Conservation (phyloP, 2,329 filamentous ascomycete genomes). For the Phialophora macrospora region DNA sequence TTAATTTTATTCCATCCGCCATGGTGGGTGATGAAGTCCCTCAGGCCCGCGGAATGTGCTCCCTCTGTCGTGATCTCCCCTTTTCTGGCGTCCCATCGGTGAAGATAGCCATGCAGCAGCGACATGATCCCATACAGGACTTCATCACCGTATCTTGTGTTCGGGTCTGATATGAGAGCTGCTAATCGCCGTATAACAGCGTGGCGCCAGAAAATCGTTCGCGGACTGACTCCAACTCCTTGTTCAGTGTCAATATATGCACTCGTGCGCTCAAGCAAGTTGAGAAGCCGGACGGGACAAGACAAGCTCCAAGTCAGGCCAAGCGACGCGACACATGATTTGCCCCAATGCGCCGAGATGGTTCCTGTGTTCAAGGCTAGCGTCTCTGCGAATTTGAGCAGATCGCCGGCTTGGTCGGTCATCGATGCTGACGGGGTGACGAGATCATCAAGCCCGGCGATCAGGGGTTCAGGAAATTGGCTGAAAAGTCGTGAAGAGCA, state of each 20-base stretch:
- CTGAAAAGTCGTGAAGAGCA: not conserved
- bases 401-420: slow-evolving; percentile 1
- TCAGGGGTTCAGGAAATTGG: not conserved
- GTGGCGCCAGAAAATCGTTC: slow-evolving; percentile 16
- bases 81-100: not conserved
- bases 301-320: slow-evolving; percentile 13
- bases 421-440: not conserved
- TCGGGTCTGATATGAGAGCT: slow-evolving; percentile 9
- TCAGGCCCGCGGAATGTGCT: slow-evolving; percentile 13
- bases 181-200: slow-evolving; percentile 9
- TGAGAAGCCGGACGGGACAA: slow-evolving; percentile 9
- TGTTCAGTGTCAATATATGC: slow-evolving; percentile 7
- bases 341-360: slow-evolving; percentile 12
- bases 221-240: not conserved
- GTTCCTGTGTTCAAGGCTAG: not conserved
- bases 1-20: slow-evolving; percentile 7
- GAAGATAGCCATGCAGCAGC: slow-evolving; percentile 12
- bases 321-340: slow-evolving; percentile 7
- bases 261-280: slow-evolving; percentile 10
- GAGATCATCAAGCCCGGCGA: not conserved
- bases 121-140: slow-evolving; percentile 13
- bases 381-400: slow-evolving; percentile 12
- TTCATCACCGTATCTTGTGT: slow-evolving; percentile 8
- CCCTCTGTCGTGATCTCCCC: not conserved
- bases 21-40: slow-evolving; percentile 3